Evolutionary conservation across 495 filamentous ascomycete species (phyloP), one percentile per base, ranked within the genome.

Genomic region (Aspergillus saccharolyticus): DNA sequence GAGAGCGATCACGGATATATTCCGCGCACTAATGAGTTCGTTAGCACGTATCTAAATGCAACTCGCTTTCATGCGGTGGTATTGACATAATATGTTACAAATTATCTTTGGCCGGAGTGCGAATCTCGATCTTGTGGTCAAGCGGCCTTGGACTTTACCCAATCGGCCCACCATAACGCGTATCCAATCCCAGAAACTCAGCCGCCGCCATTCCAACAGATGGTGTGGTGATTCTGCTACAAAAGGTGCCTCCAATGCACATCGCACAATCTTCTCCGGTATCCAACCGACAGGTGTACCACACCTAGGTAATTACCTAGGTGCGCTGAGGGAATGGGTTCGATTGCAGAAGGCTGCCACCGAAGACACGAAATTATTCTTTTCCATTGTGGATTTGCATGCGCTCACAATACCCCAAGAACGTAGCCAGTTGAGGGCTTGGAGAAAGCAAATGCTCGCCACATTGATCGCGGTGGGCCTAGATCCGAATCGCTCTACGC

Each of bases 251-350:
- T 8, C 55, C 6, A 10, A 30, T 45, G 20, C 18, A 12, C 43
- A 57, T 44, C 53, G 39, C 21, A 62, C 67, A 14, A 67, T 98
- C 59, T 97, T 97, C 78, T 97, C 95, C 10, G 94, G 91, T 25
- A 97, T 98, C 59, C 94, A 98, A 65, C 95, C 94, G 17, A 97
- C 94, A 5, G 94, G 92, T 4, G 74, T 96, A 10, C 95, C 94
- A n/a, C 95, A 97, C 68, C 76, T 98, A 30, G 94, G 94, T 15
- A 98, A 98, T 71, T 97, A 97, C 68, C 80, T 97, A 9, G 94
- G 94, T 14, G 95, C 94, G n/a, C 74, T 98, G 53, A 80, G 82
- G 25, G 82, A 89, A 76, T 98, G 94, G 94, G 85, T 86, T 39
- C 75, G 78, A 56, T 73, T 97, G 6, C 91, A 97, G 62, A 78